Evolutionary conservation across 352 stramenopile genomes (phyloP).

Genomic region (Lagenidium sp.): DNA sequence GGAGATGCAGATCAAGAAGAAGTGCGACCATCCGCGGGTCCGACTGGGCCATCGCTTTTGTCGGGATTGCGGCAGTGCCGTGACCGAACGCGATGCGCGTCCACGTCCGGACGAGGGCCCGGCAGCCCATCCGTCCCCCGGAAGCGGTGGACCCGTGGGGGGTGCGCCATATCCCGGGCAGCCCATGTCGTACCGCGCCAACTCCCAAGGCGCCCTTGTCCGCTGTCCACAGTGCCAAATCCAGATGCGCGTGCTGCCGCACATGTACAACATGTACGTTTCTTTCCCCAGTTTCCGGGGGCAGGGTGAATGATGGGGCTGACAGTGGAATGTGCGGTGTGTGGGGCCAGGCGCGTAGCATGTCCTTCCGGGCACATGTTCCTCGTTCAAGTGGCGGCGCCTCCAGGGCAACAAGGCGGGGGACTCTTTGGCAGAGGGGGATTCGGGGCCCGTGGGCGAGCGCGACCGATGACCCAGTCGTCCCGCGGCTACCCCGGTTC

Average conservation of each 20-base stretch:
- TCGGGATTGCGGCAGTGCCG: constrained; percentile 51
- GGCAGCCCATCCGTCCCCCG: background rate
- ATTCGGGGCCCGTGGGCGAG: too few relatives aligned
- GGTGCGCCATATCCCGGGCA: constrained; percentile 14
- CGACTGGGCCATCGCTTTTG: constrained; percentile 71
- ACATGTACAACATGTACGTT: constrained; percentile 88
- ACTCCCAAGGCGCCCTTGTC: constrained; percentile 77
- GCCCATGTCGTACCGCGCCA: constrained; percentile 64
- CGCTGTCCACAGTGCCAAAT: constrained; percentile 81
- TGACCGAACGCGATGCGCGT: constrained; percentile 64
- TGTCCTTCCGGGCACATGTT: background rate
- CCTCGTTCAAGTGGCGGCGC: background rate
- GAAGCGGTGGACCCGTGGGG: background rate
- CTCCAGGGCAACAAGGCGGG: too few relatives aligned
- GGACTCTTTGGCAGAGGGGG: too few relatives aligned
- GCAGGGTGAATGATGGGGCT: too few relatives aligned
- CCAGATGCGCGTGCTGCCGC: constrained; percentile 78
- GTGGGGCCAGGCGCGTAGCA: background rate
- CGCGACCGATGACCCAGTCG: too few relatives aligned
- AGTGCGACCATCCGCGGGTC: constrained; percentile 80
- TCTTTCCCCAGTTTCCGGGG: too few relatives aligned
- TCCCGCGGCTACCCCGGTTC: too few relatives aligned
- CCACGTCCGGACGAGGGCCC: constrained; percentile 29
- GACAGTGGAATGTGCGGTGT: too few relatives aligned
- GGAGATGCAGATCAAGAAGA: constrained; percentile 79